phyloP scores from a whole-genome alignment of 495 filamentous ascomycete species.

The Penicillium flavigenum region DNA sequence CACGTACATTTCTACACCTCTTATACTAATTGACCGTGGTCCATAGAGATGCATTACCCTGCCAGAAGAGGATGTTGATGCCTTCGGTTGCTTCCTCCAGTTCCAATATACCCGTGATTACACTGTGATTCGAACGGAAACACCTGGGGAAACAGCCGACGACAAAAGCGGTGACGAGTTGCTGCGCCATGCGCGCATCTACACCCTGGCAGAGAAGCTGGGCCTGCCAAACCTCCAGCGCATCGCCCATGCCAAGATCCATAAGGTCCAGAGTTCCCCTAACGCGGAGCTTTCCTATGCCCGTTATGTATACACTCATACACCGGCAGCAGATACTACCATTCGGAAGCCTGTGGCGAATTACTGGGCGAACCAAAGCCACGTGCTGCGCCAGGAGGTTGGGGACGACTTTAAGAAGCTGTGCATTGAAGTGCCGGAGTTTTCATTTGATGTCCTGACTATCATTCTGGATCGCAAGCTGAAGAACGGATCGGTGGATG shows the following conservation, averaged over 20 bases:
- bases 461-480: constrained; percentile 66
- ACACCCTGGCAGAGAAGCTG: constrained; percentile 84
- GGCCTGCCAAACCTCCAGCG: constrained; percentile 68
- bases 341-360: constrained; percentile 83
- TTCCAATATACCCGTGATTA: constrained; percentile 93
- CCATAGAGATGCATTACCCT: constrained; percentile 65
- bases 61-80: constrained; percentile 68
- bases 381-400: constrained; percentile 78
- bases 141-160: constrained; percentile 48
- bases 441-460: constrained; percentile 84
- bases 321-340: constrained; percentile 60
- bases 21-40: constrained; percentile 7
- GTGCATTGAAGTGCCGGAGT: constrained; percentile 87
- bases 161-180: constrained; percentile 75
- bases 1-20: no score
- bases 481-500: constrained; percentile 42
- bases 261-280: constrained; percentile 79
- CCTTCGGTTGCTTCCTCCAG: constrained; percentile 84
- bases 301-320: constrained; percentile 83
- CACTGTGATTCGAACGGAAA: constrained; percentile 64
- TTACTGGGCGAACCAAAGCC: constrained; percentile 82
- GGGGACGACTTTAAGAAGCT: constrained; percentile 76
- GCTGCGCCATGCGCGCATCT: constrained; percentile 81
- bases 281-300: constrained; percentile 88
- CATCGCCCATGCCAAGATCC: constrained; percentile 83